phyloP scores from a whole-genome alignment of 2,329 filamentous ascomycete genomes.

The Diatrype stigma region DNA sequence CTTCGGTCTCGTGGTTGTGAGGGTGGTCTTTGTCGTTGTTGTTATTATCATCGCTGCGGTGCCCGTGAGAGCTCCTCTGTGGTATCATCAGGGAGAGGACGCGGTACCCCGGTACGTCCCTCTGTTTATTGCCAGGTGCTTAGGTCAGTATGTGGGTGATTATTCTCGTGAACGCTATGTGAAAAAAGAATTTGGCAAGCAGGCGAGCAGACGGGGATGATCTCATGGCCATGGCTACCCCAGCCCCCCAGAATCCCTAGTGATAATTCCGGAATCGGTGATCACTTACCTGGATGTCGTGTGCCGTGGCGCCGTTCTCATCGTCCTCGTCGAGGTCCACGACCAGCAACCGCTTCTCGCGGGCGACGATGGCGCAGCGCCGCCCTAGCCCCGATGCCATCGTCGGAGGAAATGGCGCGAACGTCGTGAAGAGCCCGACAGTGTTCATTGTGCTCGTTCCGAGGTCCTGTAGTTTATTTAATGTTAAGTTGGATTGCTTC shows the following conservation, averaged over 20 bases:
- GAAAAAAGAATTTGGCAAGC: too few relatives aligned
- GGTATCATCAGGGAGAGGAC: conserved; percentile 22
- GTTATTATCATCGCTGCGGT: neutral
- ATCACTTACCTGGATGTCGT: conserved; percentile 5
- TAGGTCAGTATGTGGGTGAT: too few relatives aligned
- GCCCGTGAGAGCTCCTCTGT: neutral
- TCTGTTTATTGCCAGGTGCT: neutral
- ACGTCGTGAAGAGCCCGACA: conserved; percentile 25
- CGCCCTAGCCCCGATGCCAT: conserved; percentile 11
- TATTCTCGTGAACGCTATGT: too few relatives aligned
- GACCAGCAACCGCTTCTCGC: conserved; percentile 23
- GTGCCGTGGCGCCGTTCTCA: neutral
- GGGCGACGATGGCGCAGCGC: conserved; percentile 16
- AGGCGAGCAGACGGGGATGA: too few relatives aligned
- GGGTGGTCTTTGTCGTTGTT: neutral
- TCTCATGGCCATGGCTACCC: too few relatives aligned
- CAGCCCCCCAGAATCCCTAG: too few relatives aligned
- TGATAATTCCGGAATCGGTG: too few relatives aligned
- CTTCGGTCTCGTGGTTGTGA: neutral
- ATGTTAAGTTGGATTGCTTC: neutral
- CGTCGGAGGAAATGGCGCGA: conserved; percentile 18
- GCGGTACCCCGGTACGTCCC: conserved; percentile 21
- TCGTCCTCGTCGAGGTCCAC: conserved; percentile 7
- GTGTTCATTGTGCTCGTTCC: conserved; percentile 16
- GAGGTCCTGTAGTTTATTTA: conserved; percentile 7